Evolutionary conservation across 495 filamentous ascomycete species (phyloP).

Genomic region (Lepidopterella palustris): DNA sequence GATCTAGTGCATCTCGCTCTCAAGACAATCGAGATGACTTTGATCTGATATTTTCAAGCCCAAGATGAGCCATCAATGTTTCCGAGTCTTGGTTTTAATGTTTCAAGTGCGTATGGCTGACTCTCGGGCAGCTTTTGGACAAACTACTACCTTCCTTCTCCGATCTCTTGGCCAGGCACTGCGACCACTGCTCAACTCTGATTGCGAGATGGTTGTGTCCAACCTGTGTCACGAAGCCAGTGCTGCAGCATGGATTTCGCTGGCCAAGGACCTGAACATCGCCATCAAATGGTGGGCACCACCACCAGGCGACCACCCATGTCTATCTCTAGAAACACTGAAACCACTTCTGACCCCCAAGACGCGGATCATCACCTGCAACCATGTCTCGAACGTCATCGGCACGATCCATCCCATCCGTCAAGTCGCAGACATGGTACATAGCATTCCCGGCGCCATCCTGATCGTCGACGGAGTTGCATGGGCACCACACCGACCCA

Average conservation of each 20-base stretch:
- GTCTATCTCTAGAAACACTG: constrained; percentile 49
- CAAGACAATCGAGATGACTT: too few species aligned
- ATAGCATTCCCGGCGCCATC: constrained; percentile 42
- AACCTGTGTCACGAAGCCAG: constrained; percentile 68
- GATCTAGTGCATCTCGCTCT: too few species aligned
- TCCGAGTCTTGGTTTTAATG: too few species aligned
- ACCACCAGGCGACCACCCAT: constrained; percentile 43
- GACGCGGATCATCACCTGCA: constrained; percentile 61
- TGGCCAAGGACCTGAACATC: constrained; percentile 52
- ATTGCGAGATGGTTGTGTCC: constrained; percentile 60
- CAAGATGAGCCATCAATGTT: too few species aligned
- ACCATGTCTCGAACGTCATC: constrained; percentile 64
- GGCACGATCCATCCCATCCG: constrained; percentile 61
- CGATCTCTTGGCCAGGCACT: too few species aligned
- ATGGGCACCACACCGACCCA: constrained; percentile 59
- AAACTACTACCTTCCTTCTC: too few species aligned
- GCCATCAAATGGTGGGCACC: constrained; percentile 62
- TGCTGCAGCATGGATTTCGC: constrained; percentile 58
- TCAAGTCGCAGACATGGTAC: constrained; percentile 49
- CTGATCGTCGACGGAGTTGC: constrained; percentile 59
- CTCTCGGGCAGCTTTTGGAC: too few species aligned
- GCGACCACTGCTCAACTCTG: constrained; percentile 41
- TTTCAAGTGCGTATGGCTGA: too few species aligned
- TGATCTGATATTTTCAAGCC: too few species aligned
- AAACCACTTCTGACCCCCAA: constrained; percentile 48